Evolutionary conservation across 2,329 filamentous ascomycete species (phyloP), one percentile per base, ranked within the genome.

Genomic region (Hortaea sp.): DNA sequence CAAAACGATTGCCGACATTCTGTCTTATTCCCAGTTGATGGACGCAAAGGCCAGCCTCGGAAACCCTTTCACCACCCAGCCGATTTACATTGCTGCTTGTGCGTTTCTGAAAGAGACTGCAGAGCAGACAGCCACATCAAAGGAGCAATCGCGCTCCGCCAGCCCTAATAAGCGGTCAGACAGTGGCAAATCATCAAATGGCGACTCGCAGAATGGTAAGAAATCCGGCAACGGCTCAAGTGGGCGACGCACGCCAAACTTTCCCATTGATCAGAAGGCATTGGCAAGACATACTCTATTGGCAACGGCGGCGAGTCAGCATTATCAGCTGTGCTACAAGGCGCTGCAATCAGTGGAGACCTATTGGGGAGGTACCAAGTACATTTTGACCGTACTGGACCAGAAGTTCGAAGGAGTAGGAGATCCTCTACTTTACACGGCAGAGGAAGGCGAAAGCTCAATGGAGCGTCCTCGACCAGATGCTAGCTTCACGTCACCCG

Each of bases 31-130:
- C 0, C 86, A 94, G 59, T 69, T 94, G 7, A 86, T 92, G 43
- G 86, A 94, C 62, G 81, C 85, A 0, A 88, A 86, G 62, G 89
- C 87, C 55, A 87, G 89, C 46, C 82, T 89, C 31, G 86, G 87
- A 1, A 94, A 92, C 49, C 88, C 88, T 0, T 94, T 94, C 54
- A 92, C 86, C 0, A 70, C 84, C 41, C 88, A 94, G 63, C 88
- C 88, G 0, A 94, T 94, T 59, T 94, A 94, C 57, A 90, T 94
- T 49, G 88, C 88, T 1, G 88, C 87, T 1, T 94, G 87, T 59
- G 88, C 88, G 0, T 94, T 94, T 56, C 69, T 94, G 11, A 87
- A 88, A 68, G 88, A 94, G 61, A 87, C 85, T 4, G 81, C 79
- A 3, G 77, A 83, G 10, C 82, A 81, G 51, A 81, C 82, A 0